Base-by-base conservation (phyloP, 352 stramenopile genomes). In the Phytophthora vignae region DNA sequence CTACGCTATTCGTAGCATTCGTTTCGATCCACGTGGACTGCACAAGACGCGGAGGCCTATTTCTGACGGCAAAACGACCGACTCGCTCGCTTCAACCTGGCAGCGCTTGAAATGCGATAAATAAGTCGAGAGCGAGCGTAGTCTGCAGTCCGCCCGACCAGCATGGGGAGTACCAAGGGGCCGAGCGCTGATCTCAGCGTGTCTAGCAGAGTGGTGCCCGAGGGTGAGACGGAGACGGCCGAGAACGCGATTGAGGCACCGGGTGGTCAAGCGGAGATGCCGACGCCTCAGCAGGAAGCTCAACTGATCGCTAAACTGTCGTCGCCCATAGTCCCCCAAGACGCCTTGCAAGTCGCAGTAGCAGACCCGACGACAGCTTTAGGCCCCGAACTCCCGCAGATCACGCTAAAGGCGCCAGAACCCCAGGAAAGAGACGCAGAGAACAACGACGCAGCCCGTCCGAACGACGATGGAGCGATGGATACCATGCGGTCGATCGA, bases 41-140 rank as follows among this genome's bases (percentile, higher is more conserved):
- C 19, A 29, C 29, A 33, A 10, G 29, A 33, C 27, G 22, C 31
- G 50, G 22, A 19, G n/a, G 4, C 40, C 49, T 74, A 73, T 74
- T 70, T 73, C 38, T 42, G 49, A 69, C 42, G 46, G 58, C 54
- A 73, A 73, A 77, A 77, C 69, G 68, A 71, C 56, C 27, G 19
- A 31, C 29, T 56, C 60, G 36, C 29, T 56, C 60, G 36, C 55
- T 65, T 66, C 56, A 55, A 67, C 42, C 31, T 60, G 55, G 48
- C n/a, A 38, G 57, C 52, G 64, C 27, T 22, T 48, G 42, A 54
- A 60, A 69, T 74, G 60, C 22, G 19, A 5, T 42, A 33, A 62
- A 21, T 54, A 29, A 29, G 33, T 22, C 40, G 61, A 72, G 57
- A 61, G 53, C 15, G 57, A 61, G 53, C 15, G 22, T 54, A 54